Percentiles rank a stretch among this genome's conserved stretches.
Conservation (phyloP, 441 rosid genomes). For the Mallotus japonicus region DNA sequence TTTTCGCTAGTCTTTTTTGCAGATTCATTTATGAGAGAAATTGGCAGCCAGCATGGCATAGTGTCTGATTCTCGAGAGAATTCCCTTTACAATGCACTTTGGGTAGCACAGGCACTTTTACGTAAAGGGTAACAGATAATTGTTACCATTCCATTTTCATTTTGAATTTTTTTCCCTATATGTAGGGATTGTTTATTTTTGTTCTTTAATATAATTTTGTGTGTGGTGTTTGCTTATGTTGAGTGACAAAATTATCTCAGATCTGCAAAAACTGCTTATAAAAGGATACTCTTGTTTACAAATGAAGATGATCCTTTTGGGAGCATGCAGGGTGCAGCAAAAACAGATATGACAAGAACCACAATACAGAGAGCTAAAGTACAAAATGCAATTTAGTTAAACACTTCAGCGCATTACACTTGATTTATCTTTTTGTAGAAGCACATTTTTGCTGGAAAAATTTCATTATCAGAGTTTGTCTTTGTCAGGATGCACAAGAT, state of each 20-base stretch:
- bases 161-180: constrained; percentile 11
- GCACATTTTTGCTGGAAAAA: neutral
- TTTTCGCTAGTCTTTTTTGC: constrained; percentile 33
- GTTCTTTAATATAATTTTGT: constrained; percentile 11
- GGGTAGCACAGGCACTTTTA: constrained; percentile 94
- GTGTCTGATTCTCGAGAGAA: constrained; percentile 85
- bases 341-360: constrained; percentile 86
- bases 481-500: constrained; percentile 85
- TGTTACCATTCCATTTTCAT: constrained; percentile 4
- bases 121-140: constrained; percentile 75
- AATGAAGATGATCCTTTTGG: constrained; percentile 96
- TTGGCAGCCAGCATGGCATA: constrained; percentile 88
- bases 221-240: constrained; percentile 23
- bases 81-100: constrained; percentile 83
- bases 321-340: constrained; percentile 61
- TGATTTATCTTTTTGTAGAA: neutral
- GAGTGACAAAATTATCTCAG: constrained; percentile 40
- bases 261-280: constrained; percentile 79
- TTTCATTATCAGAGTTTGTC: neutral
- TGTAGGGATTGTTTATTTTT: neutral
- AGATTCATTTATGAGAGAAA: constrained; percentile 64
- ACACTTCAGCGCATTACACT: constrained; percentile 17
- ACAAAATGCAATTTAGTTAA: constrained; percentile 15
- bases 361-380: constrained; percentile 98
- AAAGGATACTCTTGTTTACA: constrained; percentile 80